Base-by-base conservation (phyloP, 345 rosid species). In the Bruguiera gymnorhiza region DNA sequence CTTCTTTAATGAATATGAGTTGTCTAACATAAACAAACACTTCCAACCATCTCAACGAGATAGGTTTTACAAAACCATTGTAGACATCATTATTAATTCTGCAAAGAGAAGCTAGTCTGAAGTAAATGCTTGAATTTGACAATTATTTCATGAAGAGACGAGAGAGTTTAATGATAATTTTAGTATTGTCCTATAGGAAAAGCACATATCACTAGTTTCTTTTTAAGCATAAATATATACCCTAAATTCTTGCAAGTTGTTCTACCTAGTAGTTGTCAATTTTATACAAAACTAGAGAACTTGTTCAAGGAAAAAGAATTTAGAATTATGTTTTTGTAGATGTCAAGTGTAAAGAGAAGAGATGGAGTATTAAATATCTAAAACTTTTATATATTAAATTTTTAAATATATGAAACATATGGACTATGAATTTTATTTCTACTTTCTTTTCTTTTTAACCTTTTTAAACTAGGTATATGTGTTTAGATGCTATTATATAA, bases 81-180 rank as follows among this genome's bases (percentile, higher is more conserved):
- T 81, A 9, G 92, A 88, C 68, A 76, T 86, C 34, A 76, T 85
- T 43, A 85, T 84, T 66, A 86, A 83, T 70, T 91, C 97, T 46
- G 92, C 96, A 2, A 85, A 81, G 85, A 81, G 83, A 74, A 86
- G 77, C 5, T 77, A 86, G 80, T 79, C 97, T 3, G 99, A 97
- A 39, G 97, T 89, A 23, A 97, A 97, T 13, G 84, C 97, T 48
- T 63, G 92, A 37, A 63, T 86, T 69, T 92, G 97, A 97, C 99
- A 92, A 70, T 83, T 87, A 36, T 72, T 91, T 19, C 86, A 87
- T 1, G 79, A 85, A 80, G 97, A 91, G 79, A 94, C 89, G 97
- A 92, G 87, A 70, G 90, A 83, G 32, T 91, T 87, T 56, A 89
- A 80, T 13, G 99, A 92, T 62, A 97, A 88, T 65, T 95, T 88